Conservation (phyloP, 1,139 yeast genomes). For the Trichomonascaceae sp. region DNA sequence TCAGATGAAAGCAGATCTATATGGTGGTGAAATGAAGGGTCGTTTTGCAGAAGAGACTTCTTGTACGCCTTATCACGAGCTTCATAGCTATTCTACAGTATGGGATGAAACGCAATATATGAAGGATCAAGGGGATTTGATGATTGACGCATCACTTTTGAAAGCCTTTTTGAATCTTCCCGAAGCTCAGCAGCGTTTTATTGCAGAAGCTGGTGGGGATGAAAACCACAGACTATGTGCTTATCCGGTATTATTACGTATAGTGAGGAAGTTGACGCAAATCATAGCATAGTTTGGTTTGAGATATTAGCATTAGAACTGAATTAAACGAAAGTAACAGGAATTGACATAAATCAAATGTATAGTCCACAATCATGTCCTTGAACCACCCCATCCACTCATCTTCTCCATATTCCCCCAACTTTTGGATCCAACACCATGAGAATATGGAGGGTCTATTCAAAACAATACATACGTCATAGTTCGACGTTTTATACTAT, state of each 20-base stretch:
- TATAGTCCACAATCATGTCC: neutral
- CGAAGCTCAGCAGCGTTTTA: neutral
- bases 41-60: neutral
- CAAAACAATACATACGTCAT: neutral
- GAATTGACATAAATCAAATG: neutral
- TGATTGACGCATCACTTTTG: neutral
- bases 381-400: neutral
- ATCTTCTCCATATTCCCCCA: neutral
- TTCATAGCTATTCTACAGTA: neutral
- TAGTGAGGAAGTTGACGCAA: neutral
- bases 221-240: neutral
- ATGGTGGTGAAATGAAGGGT: neutral
- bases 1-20: neutral
- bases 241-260: neutral
- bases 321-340: too few relatives aligned
- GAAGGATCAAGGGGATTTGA: neutral
- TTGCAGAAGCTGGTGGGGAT: neutral
- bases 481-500: conserved; percentile 3
- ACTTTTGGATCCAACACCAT: neutral
- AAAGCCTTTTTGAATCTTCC: neutral
- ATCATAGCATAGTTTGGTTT: neutral
- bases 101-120: neutral
- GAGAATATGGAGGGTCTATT: neutral
- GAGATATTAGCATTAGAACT: neutral
- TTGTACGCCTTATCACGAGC: neutral